These are phyloP conservation scores for Panus rudis DNA, from an alignment of 768 basidiomycete species.

Conservation along the genomic window DNA sequence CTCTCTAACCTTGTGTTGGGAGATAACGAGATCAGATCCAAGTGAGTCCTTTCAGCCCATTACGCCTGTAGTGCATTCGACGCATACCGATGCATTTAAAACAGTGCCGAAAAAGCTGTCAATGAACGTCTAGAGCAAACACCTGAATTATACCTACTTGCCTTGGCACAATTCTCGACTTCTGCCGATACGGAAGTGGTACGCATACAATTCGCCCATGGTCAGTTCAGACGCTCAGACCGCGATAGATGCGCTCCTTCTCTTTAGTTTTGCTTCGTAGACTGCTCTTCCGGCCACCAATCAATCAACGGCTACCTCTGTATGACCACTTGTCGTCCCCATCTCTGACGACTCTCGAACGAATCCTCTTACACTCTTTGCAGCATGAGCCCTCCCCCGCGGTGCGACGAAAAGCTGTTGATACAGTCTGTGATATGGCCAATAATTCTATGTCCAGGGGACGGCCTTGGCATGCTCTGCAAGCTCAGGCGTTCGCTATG, in stretches of 20 bases:
- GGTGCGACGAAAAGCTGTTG: constrained; percentile 67
- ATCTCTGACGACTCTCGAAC: constrained; percentile 61
- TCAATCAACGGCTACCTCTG: constrained; percentile 35
- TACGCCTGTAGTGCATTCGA: not conserved
- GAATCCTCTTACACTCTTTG: constrained; percentile 64
- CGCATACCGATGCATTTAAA: not conserved
- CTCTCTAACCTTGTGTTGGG: constrained; percentile 79
- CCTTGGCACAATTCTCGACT: constrained; percentile 72
- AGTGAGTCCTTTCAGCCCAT: constrained; percentile 31
- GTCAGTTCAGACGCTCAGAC: not conserved
- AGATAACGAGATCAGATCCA: constrained; percentile 75
- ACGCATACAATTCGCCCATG: constrained; percentile 23
- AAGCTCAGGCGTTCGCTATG: constrained; percentile 67
- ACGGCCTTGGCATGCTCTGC: constrained; percentile 76
- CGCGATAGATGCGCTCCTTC: constrained; percentile 71
- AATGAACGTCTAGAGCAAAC: constrained; percentile 73
- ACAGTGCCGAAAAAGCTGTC: constrained; percentile 75
- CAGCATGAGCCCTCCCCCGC: constrained; percentile 47
- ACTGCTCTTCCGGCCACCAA: constrained; percentile 56
- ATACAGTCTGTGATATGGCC: constrained; percentile 71
- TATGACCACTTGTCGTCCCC: constrained; percentile 72
- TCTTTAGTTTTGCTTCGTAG: constrained; percentile 76
- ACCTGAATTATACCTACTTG: constrained; percentile 74
- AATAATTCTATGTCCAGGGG: constrained; percentile 70
- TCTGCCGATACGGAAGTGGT: constrained; percentile 76